Evolutionary conservation across 768 basidiomycete genomes (phyloP).

Genomic region (Hypholoma fasciculare): DNA sequence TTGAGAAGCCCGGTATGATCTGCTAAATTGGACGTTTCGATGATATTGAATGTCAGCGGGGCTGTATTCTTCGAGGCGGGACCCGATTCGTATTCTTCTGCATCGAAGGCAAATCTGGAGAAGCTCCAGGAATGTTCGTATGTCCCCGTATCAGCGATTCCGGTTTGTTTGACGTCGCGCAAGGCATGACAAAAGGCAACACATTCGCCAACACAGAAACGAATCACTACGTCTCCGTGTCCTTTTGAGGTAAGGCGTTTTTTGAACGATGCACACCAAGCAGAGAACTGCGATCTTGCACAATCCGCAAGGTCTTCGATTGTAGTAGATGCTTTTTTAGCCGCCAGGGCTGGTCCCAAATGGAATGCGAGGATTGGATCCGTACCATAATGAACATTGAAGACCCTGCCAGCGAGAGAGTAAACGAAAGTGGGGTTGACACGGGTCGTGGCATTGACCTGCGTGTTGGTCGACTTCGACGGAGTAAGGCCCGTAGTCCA

Average conservation of each 20-base stretch:
- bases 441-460: conserved; percentile 22
- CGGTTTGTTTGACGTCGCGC: conserved; percentile 13
- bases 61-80: conserved; percentile 14
- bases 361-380: conserved; percentile 44
- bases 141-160: conserved; percentile 23
- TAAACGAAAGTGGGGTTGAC: conserved; percentile 50
- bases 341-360: conserved; percentile 30
- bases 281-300: conserved; percentile 33
- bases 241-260: conserved; percentile 3
- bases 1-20: conserved; percentile 53
- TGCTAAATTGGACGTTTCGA: conserved; percentile 50
- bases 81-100: conserved; percentile 26
- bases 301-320: conserved; percentile 24
- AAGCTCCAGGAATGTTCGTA: conserved; percentile 37
- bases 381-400: conserved; percentile 43
- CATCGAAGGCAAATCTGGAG: conserved; percentile 28
- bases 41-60: conserved; percentile 41
- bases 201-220: conserved; percentile 42
- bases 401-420: conserved; percentile 36
- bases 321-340: conserved; percentile 7
- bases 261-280: conserved; percentile 32
- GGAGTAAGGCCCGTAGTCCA: conserved; percentile 44
- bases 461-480: conserved; percentile 3
- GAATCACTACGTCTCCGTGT: conserved; percentile 24
- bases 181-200: conserved; percentile 39